These are phyloP conservation scores for Dissophora globulifera DNA, from an alignment of 192 early-diverging fungal genomes.

Conservation along the genomic window DNA sequence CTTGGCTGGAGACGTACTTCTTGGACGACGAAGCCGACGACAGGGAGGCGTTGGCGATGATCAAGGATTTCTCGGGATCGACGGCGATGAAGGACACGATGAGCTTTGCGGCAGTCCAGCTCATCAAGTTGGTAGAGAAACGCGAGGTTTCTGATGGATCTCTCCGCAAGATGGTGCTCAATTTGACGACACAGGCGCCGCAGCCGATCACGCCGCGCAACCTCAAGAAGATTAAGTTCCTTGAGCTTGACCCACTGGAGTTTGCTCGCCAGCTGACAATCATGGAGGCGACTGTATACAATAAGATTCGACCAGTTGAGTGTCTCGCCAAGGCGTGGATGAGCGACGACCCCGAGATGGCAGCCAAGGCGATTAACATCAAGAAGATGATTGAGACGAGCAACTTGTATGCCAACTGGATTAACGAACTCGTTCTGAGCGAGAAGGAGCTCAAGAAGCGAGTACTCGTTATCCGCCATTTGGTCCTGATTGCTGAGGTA, in stretches of 20 bases:
- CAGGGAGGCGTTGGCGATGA: constrained; percentile 69
- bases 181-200: constrained; percentile 71
- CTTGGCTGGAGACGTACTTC: constrained; percentile 94
- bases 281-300: constrained; percentile 86
- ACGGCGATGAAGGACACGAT: constrained; percentile 75
- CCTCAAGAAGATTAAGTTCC: constrained; percentile 79
- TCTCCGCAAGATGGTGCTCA: constrained; percentile 72
- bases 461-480: constrained; percentile 81
- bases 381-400: constrained; percentile 89
- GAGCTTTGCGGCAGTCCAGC: constrained; percentile 74
- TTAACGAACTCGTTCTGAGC: constrained; percentile 83
- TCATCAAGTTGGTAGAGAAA: constrained; percentile 83
- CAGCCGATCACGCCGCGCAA: constrained; percentile 85
- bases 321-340: constrained; percentile 91
- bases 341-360: constrained; percentile 61
- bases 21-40: constrained; percentile 77
- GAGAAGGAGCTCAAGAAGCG: constrained; percentile 89
- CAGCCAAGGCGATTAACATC: constrained; percentile 83
- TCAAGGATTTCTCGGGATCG: constrained; percentile 77
- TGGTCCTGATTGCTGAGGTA: constrained; percentile 84
- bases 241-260: constrained; percentile 94
- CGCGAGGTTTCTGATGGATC: constrained; percentile 69
- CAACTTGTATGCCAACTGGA: constrained; percentile 78
- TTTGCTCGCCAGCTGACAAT: constrained; percentile 96
- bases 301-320: constrained; percentile 80